These are phyloP conservation scores for Starmerella tilneyi DNA, from an alignment of 805 yeast genomes.

Conservation along the genomic window DNA sequence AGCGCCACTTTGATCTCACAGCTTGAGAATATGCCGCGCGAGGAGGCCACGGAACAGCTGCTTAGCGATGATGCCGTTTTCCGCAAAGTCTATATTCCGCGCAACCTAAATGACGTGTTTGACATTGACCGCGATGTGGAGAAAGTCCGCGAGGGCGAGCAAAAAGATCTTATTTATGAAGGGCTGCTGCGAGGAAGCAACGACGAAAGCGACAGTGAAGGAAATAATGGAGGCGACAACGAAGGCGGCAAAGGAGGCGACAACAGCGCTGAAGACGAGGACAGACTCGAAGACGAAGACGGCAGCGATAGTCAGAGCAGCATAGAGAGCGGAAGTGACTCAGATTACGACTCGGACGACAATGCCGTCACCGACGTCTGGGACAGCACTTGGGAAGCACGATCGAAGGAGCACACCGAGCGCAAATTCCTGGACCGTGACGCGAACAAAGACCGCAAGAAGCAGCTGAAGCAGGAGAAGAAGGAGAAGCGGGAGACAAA, in stretches of 20 bases:
- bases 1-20: slow-evolving; percentile 24
- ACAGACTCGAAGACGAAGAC: background rate
- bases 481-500: slow-evolving; percentile 71
- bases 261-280: slow-evolving; percentile 11
- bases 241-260: slow-evolving; percentile 34
- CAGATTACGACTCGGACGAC: slow-evolving; percentile 18
- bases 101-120: slow-evolving; percentile 42
- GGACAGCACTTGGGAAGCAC: slow-evolving; percentile 37
- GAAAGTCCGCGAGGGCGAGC: slow-evolving; percentile 25
- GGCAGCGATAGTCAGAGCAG: background rate
- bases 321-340: slow-evolving; percentile 14
- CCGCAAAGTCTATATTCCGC: slow-evolving; percentile 71
- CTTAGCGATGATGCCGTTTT: slow-evolving; percentile 78
- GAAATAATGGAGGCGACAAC: slow-evolving; percentile 1
- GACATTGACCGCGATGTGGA: slow-evolving; percentile 66
- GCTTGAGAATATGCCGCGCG: slow-evolving; percentile 25
- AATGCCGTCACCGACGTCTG: slow-evolving; percentile 33
- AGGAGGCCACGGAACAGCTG: slow-evolving; percentile 33
- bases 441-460: slow-evolving; percentile 61
- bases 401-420: slow-evolving; percentile 39
- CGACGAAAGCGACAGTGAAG: slow-evolving; percentile 1
- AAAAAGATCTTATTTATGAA: slow-evolving; percentile 50
- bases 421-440: slow-evolving; percentile 75
- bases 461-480: slow-evolving; percentile 63
- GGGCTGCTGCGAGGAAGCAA: slow-evolving; percentile 30